Conservation (phyloP, 2,329 filamentous ascomycete genomes). For the Pseudocercospora crystallina region DNA sequence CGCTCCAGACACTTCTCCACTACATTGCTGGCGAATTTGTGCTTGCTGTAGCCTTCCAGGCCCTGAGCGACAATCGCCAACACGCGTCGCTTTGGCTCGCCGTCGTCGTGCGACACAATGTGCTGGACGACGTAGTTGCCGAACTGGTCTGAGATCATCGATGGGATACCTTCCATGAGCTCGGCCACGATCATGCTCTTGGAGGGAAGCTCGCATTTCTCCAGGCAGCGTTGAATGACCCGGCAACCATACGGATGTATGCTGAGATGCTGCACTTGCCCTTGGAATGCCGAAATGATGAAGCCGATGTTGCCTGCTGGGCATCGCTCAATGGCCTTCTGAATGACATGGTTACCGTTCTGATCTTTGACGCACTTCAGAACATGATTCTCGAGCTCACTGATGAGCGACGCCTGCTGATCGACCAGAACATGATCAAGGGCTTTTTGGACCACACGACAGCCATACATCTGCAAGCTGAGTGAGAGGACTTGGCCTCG, state of each 20-base stretch:
- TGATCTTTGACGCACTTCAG: constrained; percentile 77
- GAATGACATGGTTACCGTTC: constrained; percentile 95
- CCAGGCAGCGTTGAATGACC: constrained; percentile 88
- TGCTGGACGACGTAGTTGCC: constrained; percentile 98
- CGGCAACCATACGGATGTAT: constrained; percentile 85
- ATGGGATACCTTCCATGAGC: constrained; percentile 69
- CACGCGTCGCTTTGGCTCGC: constrained; percentile 70
- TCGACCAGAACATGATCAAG: constrained; percentile 89
- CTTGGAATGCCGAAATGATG: constrained; percentile 77
- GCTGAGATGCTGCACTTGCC: constrained; percentile 71
- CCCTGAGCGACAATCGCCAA: constrained; percentile 71
- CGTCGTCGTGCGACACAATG: constrained; percentile 75
- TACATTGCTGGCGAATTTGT: constrained; percentile 96
- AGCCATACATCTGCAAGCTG: constrained; percentile 88
- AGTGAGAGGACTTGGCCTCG: constrained; percentile 77
- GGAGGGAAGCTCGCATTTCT: constrained; percentile 69
- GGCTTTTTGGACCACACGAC: constrained; percentile 94
- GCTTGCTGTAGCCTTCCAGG: constrained; percentile 76
- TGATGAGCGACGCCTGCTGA: constrained; percentile 80
- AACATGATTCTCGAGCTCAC: constrained; percentile 76
- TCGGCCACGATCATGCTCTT: constrained; percentile 73
- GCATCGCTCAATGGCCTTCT: constrained; percentile 84
- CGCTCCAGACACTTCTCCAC: constrained; percentile 86
- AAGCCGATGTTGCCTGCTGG: constrained; percentile 78
- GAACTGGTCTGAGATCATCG: constrained; percentile 80